A percentile compares a stretch with the other conserved stretches of the same genome.
phyloP scores from a whole-genome alignment of 768 basidiomycete genomes.

The Candolleomyces efflorescens region DNA sequence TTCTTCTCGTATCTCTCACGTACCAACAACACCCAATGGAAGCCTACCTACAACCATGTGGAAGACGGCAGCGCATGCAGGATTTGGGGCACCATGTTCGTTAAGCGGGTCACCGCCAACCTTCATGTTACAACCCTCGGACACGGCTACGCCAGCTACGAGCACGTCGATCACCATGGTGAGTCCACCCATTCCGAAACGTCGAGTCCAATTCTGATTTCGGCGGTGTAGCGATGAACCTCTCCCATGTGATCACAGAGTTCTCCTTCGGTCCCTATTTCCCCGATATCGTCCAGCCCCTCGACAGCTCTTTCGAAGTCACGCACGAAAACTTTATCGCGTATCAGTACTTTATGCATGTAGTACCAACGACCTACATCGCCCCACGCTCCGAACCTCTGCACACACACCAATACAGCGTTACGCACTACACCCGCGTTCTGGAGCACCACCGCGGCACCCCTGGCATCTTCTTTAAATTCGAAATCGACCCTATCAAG shows the following conservation, averaged over 20 bases:
- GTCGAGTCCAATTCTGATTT: neutral
- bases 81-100: constrained; percentile 74
- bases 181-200: constrained; percentile 24
- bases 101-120: constrained; percentile 93
- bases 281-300: constrained; percentile 91
- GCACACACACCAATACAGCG: constrained; percentile 85
- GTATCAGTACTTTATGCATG: constrained; percentile 92
- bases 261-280: constrained; percentile 97
- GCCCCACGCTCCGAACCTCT: constrained; percentile 63
- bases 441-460: constrained; percentile 74
- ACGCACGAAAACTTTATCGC: constrained; percentile 73
- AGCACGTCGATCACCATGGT: constrained; percentile 88
- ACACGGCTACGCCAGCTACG: constrained; percentile 85
- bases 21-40: constrained; percentile 43
- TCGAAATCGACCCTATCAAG: constrained; percentile 87
- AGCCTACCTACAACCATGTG: constrained; percentile 70
- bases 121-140: constrained; percentile 93
- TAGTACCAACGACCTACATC: constrained; percentile 94
- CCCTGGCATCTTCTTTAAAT: constrained; percentile 98
- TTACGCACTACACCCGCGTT: constrained; percentile 84
- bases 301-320: constrained; percentile 85
- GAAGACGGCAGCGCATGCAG: constrained; percentile 76
- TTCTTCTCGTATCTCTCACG: constrained; percentile 56
- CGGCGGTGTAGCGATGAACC: constrained; percentile 39
- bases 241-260: constrained; percentile 94